Conservation (phyloP, 1,284 basidiomycete species). For the Cutaneotrichosporon cutaneum region DNA sequence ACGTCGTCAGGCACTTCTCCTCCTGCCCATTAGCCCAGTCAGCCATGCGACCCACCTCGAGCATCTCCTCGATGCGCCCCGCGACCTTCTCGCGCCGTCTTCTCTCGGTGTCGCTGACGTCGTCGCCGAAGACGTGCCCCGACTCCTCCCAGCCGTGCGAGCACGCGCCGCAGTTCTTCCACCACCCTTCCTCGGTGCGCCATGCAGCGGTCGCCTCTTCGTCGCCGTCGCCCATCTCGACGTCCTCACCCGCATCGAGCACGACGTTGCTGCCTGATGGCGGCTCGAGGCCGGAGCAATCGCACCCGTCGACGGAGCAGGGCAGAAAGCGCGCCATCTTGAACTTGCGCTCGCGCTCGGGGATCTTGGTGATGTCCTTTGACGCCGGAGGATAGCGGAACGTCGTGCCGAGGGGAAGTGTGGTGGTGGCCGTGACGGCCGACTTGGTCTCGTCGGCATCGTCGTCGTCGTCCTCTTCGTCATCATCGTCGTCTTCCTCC, state of each 20-base stretch:
- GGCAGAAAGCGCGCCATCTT: conserved; percentile 47
- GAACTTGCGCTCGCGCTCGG: conserved; percentile 44
- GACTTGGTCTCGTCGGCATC: conserved; percentile 22
- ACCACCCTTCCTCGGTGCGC: conserved; percentile 56
- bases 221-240: conserved; percentile 60
- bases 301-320: conserved; percentile 55
- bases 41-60: conserved; percentile 62
- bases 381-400: conserved; percentile 42
- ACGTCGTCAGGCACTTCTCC: conserved; percentile 70
- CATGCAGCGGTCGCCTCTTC: conserved; percentile 35
- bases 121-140: conserved; percentile 59
- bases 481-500: conserved; percentile 6
- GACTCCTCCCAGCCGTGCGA: conserved; percentile 71
- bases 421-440: conserved; percentile 2
- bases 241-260: conserved; percentile 58
- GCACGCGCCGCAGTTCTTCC: conserved; percentile 66
- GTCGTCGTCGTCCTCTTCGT: conserved; percentile 12
- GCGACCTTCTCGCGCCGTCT: conserved; percentile 70
- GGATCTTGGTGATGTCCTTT: conserved; percentile 33
- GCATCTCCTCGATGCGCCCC: conserved; percentile 75
- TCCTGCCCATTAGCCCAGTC: conserved; percentile 58
- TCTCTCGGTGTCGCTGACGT: conserved; percentile 46
- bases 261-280: conserved; percentile 60
- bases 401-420: conserved; percentile 8
- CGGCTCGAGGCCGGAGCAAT: conserved; percentile 68